Evolutionary conservation across 768 basidiomycete species (phyloP), one percentile per base, ranked within the genome.

Genomic region (Xerocomellus intermedius): DNA sequence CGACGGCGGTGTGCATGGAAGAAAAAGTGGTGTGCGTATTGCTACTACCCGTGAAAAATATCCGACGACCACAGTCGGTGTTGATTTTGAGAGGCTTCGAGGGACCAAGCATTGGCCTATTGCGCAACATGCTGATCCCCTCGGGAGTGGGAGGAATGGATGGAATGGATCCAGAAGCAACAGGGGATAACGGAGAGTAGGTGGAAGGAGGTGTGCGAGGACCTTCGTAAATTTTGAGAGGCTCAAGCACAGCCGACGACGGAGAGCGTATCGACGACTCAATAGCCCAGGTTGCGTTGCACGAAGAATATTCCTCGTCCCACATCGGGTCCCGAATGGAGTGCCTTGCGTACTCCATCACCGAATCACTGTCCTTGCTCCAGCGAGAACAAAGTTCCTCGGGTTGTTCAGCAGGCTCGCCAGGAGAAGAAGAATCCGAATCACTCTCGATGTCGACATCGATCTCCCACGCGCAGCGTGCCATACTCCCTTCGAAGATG

Each of bases 401-500:
- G 37, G 68, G 66, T 21, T 73, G 70, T 22, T 74, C 75, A 22
- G 69, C 73, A 32, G 75, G 67, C 50, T 74, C 72, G 9, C 67
- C 77, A 50, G 78, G 77, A 48, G 77, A 77, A 16, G 80, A 82
- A 8, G 82, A 79, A 57, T 85, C 79, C 57, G 79, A 82, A 67
- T 86, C 84, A 61, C 84, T 82, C 50, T 87, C 78, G 51, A 76
- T 72, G 54, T 77, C 83, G 75, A 86, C 81, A 47, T 85, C 86
- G 16, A 83, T 80, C 70, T 91, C 89, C 87, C 88, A 90, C 6
- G 84, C 77, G 59, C 87, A 88, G 39, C 84, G 79, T 30, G 89
- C 89, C 75, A 91, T 85, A 65, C 85, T 88, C 44, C 87, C 89
- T 65, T 91, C 88, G 59, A 91, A 89, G 53, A 91, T 75, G 44